phyloP scores from a whole-genome alignment of 768 basidiomycete genomes.

The Lactifluus echinatus region DNA sequence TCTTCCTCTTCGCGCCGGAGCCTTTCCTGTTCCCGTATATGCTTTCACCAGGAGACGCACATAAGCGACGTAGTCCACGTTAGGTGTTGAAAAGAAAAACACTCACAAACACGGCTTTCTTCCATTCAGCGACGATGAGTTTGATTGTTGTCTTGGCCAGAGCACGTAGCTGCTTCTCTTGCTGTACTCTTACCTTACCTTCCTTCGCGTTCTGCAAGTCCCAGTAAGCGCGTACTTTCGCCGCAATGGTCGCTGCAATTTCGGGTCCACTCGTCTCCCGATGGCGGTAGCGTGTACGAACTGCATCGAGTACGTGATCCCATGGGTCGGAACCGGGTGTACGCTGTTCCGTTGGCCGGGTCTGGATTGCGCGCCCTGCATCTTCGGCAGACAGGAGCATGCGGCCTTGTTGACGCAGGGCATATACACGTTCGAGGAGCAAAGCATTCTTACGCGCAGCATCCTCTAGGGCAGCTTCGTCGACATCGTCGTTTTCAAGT shows the following conservation, averaged over 20 bases:
- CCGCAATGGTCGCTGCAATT: conserved; percentile 49
- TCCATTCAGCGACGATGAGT: conserved; percentile 74
- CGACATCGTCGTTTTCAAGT: conserved; percentile 42
- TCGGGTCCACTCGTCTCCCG: conserved; percentile 31
- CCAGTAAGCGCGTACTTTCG: conserved; percentile 66
- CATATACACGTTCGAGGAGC: conserved; percentile 36
- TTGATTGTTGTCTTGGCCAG: conserved; percentile 67
- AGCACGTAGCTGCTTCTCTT: conserved; percentile 57
- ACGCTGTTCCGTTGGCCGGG: conserved; percentile 11
- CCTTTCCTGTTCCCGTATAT: conserved; percentile 64
- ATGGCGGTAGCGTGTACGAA: conserved; percentile 27
- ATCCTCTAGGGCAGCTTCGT: conserved; percentile 30
- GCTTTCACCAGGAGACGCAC: conserved; percentile 31
- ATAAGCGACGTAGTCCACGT: background rate
- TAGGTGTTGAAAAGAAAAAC: background rate
- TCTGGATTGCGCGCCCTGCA: conserved; percentile 20
- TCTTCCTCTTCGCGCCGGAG: conserved; percentile 66
- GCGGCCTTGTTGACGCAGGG: conserved; percentile 40
- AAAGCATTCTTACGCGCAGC: conserved; percentile 37
- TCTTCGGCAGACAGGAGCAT: conserved; percentile 34
- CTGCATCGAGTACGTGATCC: conserved; percentile 49
- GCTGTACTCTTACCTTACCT: conserved; percentile 46
- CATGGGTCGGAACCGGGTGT: conserved; percentile 39
- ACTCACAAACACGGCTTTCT: conserved; percentile 76
- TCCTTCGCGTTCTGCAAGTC: conserved; percentile 55